phyloP scores from a whole-genome alignment of 345 rosid genomes.

The Eucalyptus curtisii region DNA sequence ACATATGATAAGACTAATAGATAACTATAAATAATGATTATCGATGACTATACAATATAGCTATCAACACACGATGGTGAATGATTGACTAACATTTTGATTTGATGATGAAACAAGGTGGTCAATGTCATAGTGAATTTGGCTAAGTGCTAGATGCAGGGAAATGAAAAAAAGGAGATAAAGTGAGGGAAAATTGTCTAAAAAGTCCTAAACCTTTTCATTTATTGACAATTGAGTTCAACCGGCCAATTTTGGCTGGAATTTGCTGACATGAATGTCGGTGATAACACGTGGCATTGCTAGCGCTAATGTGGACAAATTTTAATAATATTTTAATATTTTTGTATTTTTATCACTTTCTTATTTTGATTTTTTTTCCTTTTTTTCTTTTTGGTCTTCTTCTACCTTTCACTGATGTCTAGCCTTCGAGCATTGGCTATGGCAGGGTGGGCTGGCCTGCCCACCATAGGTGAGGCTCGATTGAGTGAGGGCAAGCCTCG shows the following conservation, averaged over 20 bases:
- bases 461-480: too few relatives aligned
- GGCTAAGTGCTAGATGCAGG: neutral
- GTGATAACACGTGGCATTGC: accelerated
- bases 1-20: neutral
- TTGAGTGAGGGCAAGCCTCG: accelerated
- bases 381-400: too few relatives aligned
- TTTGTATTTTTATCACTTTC: too few relatives aligned
- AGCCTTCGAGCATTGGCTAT: accelerated
- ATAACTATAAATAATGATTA: neutral
- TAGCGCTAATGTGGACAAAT: accelerated
- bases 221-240: too few relatives aligned
- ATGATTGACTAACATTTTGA: neutral
- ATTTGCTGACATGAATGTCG: accelerated
- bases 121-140: neutral
- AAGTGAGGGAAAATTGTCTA: too few relatives aligned
- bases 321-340: too few relatives aligned
- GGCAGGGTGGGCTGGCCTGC: too few relatives aligned
- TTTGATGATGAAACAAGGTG: neutral
- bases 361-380: accelerated
- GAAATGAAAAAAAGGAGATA: neutral
- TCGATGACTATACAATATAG: neutral
- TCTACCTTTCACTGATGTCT: too few relatives aligned
- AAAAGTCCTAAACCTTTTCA: too few relatives aligned
- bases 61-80: neutral
- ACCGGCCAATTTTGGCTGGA: too few relatives aligned